Conservation (phyloP, 2,329 filamentous ascomycete species). For the Apiospora hydei region DNA sequence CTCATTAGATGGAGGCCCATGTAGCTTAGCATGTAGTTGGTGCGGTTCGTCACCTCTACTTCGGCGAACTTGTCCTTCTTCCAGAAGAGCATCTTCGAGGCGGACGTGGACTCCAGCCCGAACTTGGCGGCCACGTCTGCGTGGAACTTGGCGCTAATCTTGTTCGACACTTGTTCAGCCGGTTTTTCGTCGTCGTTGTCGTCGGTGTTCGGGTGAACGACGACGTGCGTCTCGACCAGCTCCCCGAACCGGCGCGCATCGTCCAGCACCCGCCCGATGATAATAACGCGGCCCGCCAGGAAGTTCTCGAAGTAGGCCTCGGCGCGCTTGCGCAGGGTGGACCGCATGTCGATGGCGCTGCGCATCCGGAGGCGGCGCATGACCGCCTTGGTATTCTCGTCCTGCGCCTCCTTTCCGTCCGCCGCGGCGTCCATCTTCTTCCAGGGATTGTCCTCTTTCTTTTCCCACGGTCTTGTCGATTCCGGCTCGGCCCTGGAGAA, state of each 20-base stretch:
- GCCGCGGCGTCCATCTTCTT: background rate
- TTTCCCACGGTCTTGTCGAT: too few relatives aligned
- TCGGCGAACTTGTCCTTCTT: background rate
- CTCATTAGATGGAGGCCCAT: background rate
- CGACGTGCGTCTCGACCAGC: background rate
- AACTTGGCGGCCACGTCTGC: slow-evolving; percentile 4
- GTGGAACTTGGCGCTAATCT: background rate
- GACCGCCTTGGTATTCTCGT: slow-evolving; percentile 4
- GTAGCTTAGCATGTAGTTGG: slow-evolving; percentile 4
- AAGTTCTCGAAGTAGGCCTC: slow-evolving; percentile 28
- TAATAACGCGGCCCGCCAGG: background rate
- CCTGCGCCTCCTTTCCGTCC: background rate
- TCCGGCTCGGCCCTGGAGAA: background rate
- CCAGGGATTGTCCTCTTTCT: background rate
- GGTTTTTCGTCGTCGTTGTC: background rate
- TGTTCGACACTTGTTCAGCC: background rate
- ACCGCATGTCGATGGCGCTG: slow-evolving; percentile 23
- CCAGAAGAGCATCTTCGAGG: background rate
- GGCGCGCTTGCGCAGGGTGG: slow-evolving; percentile 25
- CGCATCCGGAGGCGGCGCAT: slow-evolving; percentile 9
- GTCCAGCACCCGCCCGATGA: background rate
- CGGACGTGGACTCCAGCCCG: background rate
- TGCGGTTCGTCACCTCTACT: background rate
- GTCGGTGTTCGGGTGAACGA: background rate
- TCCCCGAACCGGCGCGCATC: background rate